Conservation (phyloP, 1,139 yeast genomes). For the Lodderomyces elongisporus region DNA sequence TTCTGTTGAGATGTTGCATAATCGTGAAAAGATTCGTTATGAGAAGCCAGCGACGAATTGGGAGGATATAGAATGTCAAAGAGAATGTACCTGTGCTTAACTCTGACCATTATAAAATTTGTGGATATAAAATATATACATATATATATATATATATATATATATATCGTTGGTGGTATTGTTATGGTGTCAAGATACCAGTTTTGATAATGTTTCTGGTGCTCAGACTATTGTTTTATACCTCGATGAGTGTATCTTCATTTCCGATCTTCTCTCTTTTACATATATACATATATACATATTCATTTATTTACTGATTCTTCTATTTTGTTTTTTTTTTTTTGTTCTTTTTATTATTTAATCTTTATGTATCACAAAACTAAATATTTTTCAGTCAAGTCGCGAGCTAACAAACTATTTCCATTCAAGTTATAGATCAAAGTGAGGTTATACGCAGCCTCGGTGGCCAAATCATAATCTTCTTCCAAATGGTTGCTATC, state of each 20-base stretch:
- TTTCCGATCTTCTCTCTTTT: too few relatives aligned
- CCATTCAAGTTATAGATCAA: conserved; percentile 75
- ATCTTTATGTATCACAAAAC: conserved; percentile 19
- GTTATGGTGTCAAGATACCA: background rate
- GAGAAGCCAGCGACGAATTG: conserved; percentile 41
- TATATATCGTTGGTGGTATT: too few relatives aligned
- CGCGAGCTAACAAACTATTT: conserved; percentile 58
- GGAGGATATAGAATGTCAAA: conserved; percentile 76
- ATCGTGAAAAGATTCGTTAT: conserved; percentile 13
- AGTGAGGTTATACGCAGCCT: conserved; percentile 82
- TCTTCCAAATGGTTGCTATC: conserved; percentile 21
- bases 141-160: too few relatives aligned
- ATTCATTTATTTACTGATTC: too few relatives aligned
- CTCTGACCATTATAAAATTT: conserved; percentile 63
- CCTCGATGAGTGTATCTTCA: too few relatives aligned
- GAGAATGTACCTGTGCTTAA: conserved; percentile 77
- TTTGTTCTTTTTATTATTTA: too few relatives aligned
- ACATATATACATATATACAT: too few relatives aligned
- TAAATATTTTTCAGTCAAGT: conserved; percentile 60
- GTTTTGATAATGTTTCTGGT: background rate
- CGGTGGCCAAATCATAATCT: conserved; percentile 55
- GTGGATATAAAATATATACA: too few relatives aligned
- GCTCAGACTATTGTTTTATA: background rate
- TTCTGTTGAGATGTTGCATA: conserved; percentile 27
- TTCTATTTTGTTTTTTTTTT: too few relatives aligned